Conservation (phyloP, 2,329 filamentous ascomycete genomes). For the Xylariaceae sp. region DNA sequence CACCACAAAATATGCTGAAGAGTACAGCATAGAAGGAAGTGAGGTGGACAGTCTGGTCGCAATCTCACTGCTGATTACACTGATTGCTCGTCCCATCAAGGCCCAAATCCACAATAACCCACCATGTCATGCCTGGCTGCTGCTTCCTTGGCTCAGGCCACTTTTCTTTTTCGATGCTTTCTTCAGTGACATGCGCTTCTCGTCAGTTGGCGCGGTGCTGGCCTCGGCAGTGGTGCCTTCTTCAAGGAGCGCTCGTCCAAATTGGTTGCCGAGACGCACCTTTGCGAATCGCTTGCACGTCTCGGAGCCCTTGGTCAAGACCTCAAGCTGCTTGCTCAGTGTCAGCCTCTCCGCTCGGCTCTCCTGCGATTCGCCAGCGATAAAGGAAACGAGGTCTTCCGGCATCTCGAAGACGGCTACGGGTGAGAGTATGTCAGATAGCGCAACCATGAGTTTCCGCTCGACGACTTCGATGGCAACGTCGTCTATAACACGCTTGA, state of each 20-base stretch:
- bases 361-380: constrained; percentile 8
- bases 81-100: no score
- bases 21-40: no score
- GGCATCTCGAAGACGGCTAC: constrained; percentile 14
- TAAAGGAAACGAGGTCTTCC: constrained; percentile 3
- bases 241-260: neutral
- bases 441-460: constrained; percentile 31
- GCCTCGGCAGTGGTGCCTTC: neutral
- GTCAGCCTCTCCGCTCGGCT: neutral
- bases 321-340: constrained; percentile 6
- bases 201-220: neutral
- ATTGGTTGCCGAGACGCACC: constrained; percentile 4
- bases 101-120: no score
- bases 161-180: no score
- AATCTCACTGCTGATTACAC: no score
- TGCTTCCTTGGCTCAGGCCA: no score
- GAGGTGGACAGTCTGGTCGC: no score
- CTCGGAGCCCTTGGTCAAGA: constrained; percentile 7
- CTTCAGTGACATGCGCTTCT: no score
- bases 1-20: no score
- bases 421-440: constrained; percentile 37
- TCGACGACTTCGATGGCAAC: constrained; percentile 40
- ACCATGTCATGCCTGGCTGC: no score
- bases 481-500: constrained; percentile 40
- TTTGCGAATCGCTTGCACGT: constrained; percentile 9